Conservation (phyloP, 2,329 filamentous ascomycete species). For the Colletotrichum sp. region DNA sequence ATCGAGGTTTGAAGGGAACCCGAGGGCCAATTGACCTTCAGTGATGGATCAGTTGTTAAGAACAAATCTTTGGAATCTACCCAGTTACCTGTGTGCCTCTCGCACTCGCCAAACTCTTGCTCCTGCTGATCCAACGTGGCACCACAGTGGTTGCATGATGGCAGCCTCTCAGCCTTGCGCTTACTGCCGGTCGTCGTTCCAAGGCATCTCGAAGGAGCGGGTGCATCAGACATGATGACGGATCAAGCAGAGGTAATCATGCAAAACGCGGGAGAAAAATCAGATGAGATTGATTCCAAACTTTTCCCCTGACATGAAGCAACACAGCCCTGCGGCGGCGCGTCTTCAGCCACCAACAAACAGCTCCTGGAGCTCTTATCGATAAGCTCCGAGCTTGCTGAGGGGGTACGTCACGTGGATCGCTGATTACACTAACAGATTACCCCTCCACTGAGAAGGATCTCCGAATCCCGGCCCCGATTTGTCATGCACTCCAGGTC, state of each 20-base stretch:
- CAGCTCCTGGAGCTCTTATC: background rate
- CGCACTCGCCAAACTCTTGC: background rate
- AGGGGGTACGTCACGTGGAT: background rate
- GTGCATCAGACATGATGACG: background rate
- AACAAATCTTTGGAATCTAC: too few species aligned
- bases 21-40: background rate
- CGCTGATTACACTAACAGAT: background rate
- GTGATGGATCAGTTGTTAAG: background rate
- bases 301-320: background rate
- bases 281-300: background rate
- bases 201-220: background rate
- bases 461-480: constrained; percentile 8
- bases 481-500: constrained; percentile 20
- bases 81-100: background rate
- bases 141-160: background rate
- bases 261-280: fast-evolving
- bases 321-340: background rate
- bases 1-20: background rate
- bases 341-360: background rate
- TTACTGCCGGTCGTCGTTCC: background rate
- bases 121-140: background rate
- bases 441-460: background rate
- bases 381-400: background rate
- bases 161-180: background rate
- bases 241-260: background rate